Percentiles rank a stretch among this genome's conserved stretches.
phyloP scores from a whole-genome alignment of 2,329 filamentous ascomycete genomes.

The Trichoderma cornu-damae region DNA sequence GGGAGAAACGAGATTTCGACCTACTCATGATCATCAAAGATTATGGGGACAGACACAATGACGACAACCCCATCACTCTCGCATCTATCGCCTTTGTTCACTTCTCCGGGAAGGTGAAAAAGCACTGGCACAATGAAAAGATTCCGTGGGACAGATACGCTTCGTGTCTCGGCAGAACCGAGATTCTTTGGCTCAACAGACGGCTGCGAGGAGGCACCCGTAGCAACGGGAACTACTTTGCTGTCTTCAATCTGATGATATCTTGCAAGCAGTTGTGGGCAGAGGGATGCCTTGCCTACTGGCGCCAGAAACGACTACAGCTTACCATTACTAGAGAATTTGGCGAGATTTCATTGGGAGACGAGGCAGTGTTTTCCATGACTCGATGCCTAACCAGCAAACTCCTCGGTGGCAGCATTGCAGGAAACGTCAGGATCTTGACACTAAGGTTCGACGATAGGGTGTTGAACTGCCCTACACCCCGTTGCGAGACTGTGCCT shows the following conservation, averaged over 20 bases:
- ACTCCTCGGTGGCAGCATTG: constrained; percentile 2
- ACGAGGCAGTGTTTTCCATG: neutral
- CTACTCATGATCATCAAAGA: constrained; percentile 10
- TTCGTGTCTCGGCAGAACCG: neutral
- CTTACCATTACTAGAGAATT: neutral
- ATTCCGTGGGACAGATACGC: constrained; percentile 6
- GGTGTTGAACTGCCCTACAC: neutral
- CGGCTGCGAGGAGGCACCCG: neutral
- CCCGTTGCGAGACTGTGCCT: neutral
- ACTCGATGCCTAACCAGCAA: neutral
- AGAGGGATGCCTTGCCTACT: constrained; percentile 5
- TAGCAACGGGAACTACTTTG: neutral
- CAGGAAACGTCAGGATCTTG: neutral
- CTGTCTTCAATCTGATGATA: constrained; percentile 1
- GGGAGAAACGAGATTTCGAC: neutral
- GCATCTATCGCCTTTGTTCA: constrained; percentile 5
- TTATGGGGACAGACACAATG: constrained; percentile 1
- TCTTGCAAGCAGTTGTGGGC: constrained; percentile 6
- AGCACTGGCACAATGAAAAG: neutral
- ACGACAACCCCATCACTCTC: neutral
- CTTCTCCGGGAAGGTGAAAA: neutral
- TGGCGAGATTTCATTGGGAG: neutral
- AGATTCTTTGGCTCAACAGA: neutral
- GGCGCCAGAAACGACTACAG: neutral
- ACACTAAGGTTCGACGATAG: constrained; percentile 11